Percentiles rank a stretch among this genome's conserved stretches.
phyloP scores from a whole-genome alignment of 805 yeast species.

The Yarrowia sp. region DNA sequence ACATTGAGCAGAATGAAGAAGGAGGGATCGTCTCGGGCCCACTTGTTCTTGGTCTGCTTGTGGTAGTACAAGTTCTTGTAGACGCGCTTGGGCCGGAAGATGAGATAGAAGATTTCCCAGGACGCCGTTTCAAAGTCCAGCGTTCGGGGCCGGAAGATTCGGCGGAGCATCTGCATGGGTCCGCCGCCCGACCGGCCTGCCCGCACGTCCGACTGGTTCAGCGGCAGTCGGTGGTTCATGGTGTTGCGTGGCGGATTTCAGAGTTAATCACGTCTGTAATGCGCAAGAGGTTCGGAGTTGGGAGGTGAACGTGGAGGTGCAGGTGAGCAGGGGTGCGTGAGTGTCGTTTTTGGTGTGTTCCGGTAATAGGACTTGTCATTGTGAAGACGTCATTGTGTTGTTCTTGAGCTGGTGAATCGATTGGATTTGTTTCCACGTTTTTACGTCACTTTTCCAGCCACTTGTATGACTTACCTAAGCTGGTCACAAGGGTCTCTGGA shows the following conservation, averaged over 20 bases:
- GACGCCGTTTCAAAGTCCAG: constrained; percentile 90
- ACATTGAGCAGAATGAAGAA: constrained; percentile 76
- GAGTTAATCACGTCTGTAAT: constrained; percentile 31
- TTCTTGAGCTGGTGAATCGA: too few species aligned
- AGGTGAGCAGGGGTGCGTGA: not conserved
- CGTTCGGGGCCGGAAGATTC: constrained; percentile 75
- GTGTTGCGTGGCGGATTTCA: constrained; percentile 36
- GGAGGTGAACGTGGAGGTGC: constrained; percentile 11
- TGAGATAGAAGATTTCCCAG: constrained; percentile 84
- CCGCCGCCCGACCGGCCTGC: constrained; percentile 33
- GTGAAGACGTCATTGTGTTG: not conserved
- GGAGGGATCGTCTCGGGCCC: constrained; percentile 93
- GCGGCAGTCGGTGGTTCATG: constrained; percentile 38
- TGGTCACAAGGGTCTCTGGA: constrained; percentile 4
- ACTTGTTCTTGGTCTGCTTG: constrained; percentile 75
- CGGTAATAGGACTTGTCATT: not conserved
- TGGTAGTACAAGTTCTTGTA: constrained; percentile 83
- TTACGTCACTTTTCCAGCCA: not conserved
- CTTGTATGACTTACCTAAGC: not conserved
- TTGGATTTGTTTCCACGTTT: not conserved
- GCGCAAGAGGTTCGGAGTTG: constrained; percentile 17
- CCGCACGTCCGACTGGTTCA: constrained; percentile 36
- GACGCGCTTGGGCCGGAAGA: constrained; percentile 79
- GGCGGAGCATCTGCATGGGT: constrained; percentile 44
- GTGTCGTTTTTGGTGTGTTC: not conserved